Evolutionary conservation across 2,329 filamentous ascomycete species (phyloP).

Genomic region (Neonectria hederae): DNA sequence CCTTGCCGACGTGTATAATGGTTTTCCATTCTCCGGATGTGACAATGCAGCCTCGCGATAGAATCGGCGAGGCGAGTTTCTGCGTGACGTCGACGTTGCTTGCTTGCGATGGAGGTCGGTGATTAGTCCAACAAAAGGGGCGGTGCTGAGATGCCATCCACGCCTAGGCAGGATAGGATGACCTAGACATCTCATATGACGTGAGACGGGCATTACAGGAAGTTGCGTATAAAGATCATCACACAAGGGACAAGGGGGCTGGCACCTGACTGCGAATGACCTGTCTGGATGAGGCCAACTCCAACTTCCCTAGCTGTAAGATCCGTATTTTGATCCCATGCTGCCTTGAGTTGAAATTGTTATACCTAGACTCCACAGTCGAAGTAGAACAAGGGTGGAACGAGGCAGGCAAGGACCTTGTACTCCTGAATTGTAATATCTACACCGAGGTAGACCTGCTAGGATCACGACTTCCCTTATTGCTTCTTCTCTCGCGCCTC

Average conservation of each 20-base stretch:
- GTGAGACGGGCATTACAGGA: slow-evolving; percentile 2
- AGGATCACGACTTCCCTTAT: slow-evolving; percentile 15
- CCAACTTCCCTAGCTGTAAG: not conserved
- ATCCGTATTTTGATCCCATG: not conserved
- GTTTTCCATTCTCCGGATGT: not conserved
- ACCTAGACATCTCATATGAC: not conserved
- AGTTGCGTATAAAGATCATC: not conserved
- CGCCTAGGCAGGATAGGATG: not conserved
- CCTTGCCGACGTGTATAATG: not conserved
- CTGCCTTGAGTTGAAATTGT: not conserved
- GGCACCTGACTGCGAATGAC: not conserved
- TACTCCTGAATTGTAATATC: no score
- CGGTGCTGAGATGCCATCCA: not conserved
- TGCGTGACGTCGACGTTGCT: not conserved
- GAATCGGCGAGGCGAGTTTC: not conserved
- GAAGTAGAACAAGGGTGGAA: not conserved
- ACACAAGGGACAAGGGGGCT: not conserved
- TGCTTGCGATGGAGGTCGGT: not conserved
- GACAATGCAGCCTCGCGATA: not conserved
- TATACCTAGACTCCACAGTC: not conserved
- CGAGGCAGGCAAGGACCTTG: not conserved
- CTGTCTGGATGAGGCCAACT: not conserved
- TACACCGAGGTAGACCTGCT: not conserved
- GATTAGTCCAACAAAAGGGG: not conserved
- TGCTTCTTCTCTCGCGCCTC: slow-evolving; percentile 32